Evolutionary conservation across 352 stramenopile genomes (phyloP).

Genomic region (Phytophthora pisi): DNA sequence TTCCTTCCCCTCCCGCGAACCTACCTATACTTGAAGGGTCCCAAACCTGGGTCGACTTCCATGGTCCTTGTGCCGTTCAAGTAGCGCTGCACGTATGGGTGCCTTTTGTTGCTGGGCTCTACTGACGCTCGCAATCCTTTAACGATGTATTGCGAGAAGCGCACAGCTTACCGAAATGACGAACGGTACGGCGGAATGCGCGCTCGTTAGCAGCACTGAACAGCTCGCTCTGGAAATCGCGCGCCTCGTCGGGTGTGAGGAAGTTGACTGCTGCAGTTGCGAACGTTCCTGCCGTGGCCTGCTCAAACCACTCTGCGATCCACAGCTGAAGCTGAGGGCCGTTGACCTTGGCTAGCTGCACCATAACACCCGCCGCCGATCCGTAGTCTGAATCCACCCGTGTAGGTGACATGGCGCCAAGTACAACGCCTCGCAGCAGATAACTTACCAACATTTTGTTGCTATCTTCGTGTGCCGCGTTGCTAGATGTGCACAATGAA

Average conservation of each 20-base stretch:
- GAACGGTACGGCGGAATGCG: conserved; percentile 72
- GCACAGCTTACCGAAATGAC: conserved; percentile 86
- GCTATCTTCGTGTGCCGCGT: conserved; percentile 14
- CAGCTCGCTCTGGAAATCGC: conserved; percentile 70
- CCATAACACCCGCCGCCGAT: conserved; percentile 72
- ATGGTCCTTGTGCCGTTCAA: background rate
- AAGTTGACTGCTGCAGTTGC: conserved; percentile 54
- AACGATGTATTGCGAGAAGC: conserved; percentile 71
- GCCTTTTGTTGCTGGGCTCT: conserved; percentile 9
- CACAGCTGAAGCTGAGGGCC: conserved; percentile 61
- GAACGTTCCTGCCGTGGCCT: conserved; percentile 46
- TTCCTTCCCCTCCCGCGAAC: conserved; percentile 20
- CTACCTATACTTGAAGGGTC: conserved; percentile 9
- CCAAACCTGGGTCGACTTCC: background rate
- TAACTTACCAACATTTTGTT: conserved; percentile 66
- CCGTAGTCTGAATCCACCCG: conserved; percentile 84
- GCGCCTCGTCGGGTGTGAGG: conserved; percentile 60
- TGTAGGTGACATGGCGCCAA: conserved; percentile 59
- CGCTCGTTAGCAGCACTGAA: conserved; percentile 69
- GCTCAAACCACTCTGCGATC: conserved; percentile 69
- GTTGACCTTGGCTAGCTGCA: conserved; percentile 74
- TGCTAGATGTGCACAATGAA: conserved; percentile 28
- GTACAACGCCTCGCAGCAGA: conserved; percentile 66
- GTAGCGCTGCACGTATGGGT: no score
- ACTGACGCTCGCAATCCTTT: conserved; percentile 36